phyloP scores from a whole-genome alignment of 805 yeast species.

The Saccharomycopsis malanga region DNA sequence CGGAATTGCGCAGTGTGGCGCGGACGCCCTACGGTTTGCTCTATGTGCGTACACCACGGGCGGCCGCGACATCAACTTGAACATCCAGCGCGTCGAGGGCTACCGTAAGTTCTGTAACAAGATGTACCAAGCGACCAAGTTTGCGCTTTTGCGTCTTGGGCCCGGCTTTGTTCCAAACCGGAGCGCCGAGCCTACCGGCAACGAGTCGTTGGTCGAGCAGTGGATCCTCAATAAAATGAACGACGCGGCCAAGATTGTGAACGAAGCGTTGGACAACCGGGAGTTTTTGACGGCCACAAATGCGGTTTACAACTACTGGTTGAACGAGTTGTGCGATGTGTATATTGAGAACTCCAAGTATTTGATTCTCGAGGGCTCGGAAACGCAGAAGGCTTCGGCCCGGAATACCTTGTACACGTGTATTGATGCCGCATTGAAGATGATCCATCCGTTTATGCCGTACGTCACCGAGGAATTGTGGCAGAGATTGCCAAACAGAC shows the following conservation, averaged over 20 bases:
- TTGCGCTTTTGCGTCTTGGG: conserved; percentile 89
- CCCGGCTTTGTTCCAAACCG: conserved; percentile 81
- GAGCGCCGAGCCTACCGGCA: conserved; percentile 53
- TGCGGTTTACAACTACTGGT: conserved; percentile 90
- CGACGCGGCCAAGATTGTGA: conserved; percentile 56
- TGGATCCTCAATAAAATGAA: conserved; percentile 92
- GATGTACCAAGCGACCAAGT: conserved; percentile 97
- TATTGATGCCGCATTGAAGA: conserved; percentile 80
- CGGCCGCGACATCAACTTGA: conserved; percentile 96
- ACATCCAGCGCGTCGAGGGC: conserved; percentile 94
- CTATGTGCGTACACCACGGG: conserved; percentile 98
- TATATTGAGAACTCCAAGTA: conserved; percentile 96
- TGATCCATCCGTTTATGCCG: conserved; percentile 99
- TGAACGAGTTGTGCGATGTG: conserved; percentile 90
- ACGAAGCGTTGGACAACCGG: conserved; percentile 66
- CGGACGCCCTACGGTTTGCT: conserved; percentile 97
- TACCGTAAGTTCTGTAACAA: conserved; percentile 99
- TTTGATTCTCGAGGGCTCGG: conserved; percentile 85
- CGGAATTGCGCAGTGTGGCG: conserved; percentile 99
- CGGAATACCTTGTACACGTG: conserved; percentile 90
- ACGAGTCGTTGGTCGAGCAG: conserved; percentile 87
- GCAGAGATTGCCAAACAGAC: conserved; percentile 94
- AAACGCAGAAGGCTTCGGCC: conserved; percentile 79
- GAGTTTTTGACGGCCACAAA: conserved; percentile 86
- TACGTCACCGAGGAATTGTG: conserved; percentile 96